Percentiles rank a stretch among this genome's conserved stretches.
phyloP scores from a whole-genome alignment of 139 green algal genomes.

The Dunaliella sp. region DNA sequence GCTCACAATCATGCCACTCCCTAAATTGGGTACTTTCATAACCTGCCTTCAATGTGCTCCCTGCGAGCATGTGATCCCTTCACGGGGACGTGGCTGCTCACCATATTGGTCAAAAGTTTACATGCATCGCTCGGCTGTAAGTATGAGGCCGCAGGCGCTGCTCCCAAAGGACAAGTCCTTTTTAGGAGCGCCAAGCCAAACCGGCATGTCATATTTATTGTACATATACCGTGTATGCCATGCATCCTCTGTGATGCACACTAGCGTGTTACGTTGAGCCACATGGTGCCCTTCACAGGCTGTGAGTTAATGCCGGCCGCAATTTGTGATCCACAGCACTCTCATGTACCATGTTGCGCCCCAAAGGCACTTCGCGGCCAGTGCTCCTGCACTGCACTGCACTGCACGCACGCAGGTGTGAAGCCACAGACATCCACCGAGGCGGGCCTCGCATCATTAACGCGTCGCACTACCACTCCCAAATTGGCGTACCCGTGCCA shows the following conservation, averaged over 20 bases:
- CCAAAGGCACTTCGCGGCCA: background rate
- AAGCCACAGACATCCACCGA: background rate
- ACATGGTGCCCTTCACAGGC: too few species aligned
- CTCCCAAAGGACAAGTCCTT: background rate
- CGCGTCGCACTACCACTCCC: constrained; percentile 36
- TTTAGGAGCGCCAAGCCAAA: background rate
- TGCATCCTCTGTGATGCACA: background rate
- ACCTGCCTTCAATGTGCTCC: too few species aligned
- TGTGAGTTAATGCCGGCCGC: too few species aligned
- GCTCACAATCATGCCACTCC: too few species aligned
- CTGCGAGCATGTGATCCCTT: background rate
- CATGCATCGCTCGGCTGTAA: background rate
- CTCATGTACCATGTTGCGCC: background rate
- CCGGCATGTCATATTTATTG: background rate
- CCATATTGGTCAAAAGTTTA: background rate
- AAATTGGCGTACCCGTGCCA: constrained; percentile 26
- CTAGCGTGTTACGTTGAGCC: too few species aligned
- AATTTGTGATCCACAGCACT: background rate
- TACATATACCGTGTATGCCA: background rate
- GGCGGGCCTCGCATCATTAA: constrained; percentile 22
- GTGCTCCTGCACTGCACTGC: background rate
- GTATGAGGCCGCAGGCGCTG: background rate
- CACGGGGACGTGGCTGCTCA: background rate
- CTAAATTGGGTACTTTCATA: too few species aligned
- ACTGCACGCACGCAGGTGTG: background rate